Evolutionary conservation across 2,329 filamentous ascomycete genomes (phyloP), one percentile per base, ranked within the genome.

Genomic region (Fusarium pseudonygamai): DNA sequence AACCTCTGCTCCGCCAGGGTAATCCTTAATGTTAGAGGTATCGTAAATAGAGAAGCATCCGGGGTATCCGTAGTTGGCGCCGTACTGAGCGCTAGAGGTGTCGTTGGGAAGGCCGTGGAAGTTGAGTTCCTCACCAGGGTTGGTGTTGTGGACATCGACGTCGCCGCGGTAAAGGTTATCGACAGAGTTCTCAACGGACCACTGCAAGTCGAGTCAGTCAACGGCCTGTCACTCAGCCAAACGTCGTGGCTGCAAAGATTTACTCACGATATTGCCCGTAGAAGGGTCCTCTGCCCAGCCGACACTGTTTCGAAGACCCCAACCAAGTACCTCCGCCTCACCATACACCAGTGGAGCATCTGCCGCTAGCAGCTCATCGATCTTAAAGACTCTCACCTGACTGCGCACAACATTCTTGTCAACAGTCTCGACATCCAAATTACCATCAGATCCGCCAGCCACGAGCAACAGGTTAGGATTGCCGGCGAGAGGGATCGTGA

Each of bases 281-380:
- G 49, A 37, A 32, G 63, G 63, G 12, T 66, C 60, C 1, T 66
- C 63, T 12, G 63, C 60, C 63, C 63, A 66, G 2, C 63, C 63
- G 28, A 65, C 63, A 39, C 63, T 66, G 22, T 66, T 66, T 14
- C 63, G 63, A 28, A 66, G 63, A 9, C 60, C 63, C 63, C 63
- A 66, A 2, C 63, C 60, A 24, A 66, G 18, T 12, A 66, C 12
- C 4, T 50, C 40, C 6, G 40, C 63, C 20, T 14, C 30, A 4
- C 42, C 28, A 37, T 66, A 66, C 3, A 57, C 20, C 1, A 65
- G 11, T 7, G 63, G 49, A 9, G 14, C 22, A 18, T 49, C 49
- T 14, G 63, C 30, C 6, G 36, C 30, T 18, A 66, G 20, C 11
- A 66, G 9, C 4, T 66, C 63, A 26, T 66, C 63, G 12, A 66